phyloP scores from a whole-genome alignment of 495 filamentous ascomycete genomes.

The Penicillium coffeae region DNA sequence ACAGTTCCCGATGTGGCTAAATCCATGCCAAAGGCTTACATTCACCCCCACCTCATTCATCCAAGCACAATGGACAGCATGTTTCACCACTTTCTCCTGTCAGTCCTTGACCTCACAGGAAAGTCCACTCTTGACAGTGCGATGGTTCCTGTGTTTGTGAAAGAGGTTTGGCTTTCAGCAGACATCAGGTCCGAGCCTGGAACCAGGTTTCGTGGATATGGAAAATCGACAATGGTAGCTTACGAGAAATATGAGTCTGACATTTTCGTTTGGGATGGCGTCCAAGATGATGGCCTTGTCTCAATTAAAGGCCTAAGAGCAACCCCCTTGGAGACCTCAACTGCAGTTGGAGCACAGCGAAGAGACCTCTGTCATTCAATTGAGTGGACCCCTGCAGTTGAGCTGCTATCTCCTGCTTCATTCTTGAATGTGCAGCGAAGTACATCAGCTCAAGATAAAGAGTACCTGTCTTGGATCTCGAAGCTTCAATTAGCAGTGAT shows the following conservation, averaged over 20 bases:
- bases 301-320: slow-evolving; percentile 26
- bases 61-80: slow-evolving; percentile 37
- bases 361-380: slow-evolving; percentile 21
- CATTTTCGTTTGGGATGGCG: slow-evolving; percentile 17
- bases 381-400: slow-evolving; percentile 19
- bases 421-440: too few species aligned
- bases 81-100: slow-evolving; percentile 30
- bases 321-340: slow-evolving; percentile 24
- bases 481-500: slow-evolving; percentile 23
- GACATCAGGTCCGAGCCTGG: slow-evolving; percentile 13
- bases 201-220: slow-evolving; percentile 17
- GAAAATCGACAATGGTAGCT: slow-evolving; percentile 3
- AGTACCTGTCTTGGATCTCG: slow-evolving; percentile 13
- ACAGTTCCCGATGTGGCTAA: slow-evolving; percentile 24
- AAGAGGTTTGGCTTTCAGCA: slow-evolving; percentile 28
- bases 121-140: slow-evolving; percentile 15
- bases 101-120: slow-evolving; percentile 21
- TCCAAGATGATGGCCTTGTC: slow-evolving; percentile 6
- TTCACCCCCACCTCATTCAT: slow-evolving; percentile 33
- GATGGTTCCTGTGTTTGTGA: slow-evolving; percentile 23
- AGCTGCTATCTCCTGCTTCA: too few species aligned
- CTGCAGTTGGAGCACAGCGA: slow-evolving; percentile 2
- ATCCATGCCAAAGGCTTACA: slow-evolving; percentile 27
- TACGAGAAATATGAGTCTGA: slow-evolving; percentile 23
- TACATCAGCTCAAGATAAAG: slow-evolving; percentile 12